phyloP scores from a whole-genome alignment of 345 rosid genomes.

The Eucalyptus globulus region DNA sequence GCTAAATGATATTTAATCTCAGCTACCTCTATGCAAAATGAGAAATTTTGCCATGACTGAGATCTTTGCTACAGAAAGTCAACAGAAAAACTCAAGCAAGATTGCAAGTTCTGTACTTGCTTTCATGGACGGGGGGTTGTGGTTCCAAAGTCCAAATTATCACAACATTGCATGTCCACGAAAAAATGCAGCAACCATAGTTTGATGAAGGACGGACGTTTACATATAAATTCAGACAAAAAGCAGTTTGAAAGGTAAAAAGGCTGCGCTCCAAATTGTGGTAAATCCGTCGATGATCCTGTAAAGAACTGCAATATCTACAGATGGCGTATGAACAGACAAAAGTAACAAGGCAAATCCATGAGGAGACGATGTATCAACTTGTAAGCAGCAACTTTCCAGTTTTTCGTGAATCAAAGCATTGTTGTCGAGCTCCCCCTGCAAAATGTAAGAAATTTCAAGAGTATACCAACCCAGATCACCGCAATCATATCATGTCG shows the following conservation, averaged over 20 bases:
- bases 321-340: not conserved
- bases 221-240: not conserved
- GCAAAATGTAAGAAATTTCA: not conserved
- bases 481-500: not conserved
- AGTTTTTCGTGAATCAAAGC: not conserved
- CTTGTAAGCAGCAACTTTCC: not conserved
- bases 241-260: not conserved
- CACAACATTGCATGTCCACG: not conserved
- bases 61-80: not conserved
- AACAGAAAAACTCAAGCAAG: not conserved
- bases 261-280: not conserved
- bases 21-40: not conserved
- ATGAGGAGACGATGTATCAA: not conserved
- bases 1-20: not conserved
- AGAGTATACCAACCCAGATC: not conserved
- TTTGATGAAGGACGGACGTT: not conserved
- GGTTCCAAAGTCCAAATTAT: not conserved
- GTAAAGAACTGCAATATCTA: not conserved
- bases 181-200: not conserved
- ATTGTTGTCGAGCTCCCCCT: not conserved
- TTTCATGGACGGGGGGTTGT: not conserved
- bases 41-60: not conserved
- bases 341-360: not conserved
- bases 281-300: not conserved
- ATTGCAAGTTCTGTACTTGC: not conserved